Evolutionary conservation across 768 basidiomycete species (phyloP).

Genomic region (Russula virescens): DNA sequence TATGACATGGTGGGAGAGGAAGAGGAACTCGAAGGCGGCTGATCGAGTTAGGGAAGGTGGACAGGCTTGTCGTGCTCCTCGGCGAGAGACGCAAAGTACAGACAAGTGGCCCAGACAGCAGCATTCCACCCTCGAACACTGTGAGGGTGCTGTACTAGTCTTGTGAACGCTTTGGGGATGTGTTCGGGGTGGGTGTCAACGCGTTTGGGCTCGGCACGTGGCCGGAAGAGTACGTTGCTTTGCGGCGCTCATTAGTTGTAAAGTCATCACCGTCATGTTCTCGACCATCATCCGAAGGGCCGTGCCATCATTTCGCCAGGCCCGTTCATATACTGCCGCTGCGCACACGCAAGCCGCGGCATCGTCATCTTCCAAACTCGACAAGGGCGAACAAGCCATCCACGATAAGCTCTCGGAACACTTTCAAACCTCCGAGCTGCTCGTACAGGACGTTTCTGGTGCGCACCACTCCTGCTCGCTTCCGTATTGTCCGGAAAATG

Average conservation of each 20-base stretch:
- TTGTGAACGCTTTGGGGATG: too few relatives aligned
- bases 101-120: background rate
- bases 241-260: too few relatives aligned
- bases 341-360: slow-evolving; percentile 13
- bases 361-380: slow-evolving; percentile 27
- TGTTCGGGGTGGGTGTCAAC: too few relatives aligned
- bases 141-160: background rate
- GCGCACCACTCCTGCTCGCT: slow-evolving; percentile 25
- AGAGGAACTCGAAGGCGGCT: too few relatives aligned
- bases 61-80: background rate
- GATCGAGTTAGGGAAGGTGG: too few relatives aligned
- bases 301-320: slow-evolving; percentile 14
- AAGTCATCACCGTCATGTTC: slow-evolving; percentile 26
- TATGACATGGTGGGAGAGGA: background rate
- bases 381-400: slow-evolving; percentile 67
- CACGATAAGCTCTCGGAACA: slow-evolving; percentile 62
- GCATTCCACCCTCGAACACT: background rate
- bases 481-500: background rate
- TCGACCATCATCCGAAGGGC: slow-evolving; percentile 26
- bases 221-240: background rate
- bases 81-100: background rate
- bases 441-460: slow-evolving; percentile 97
- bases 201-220: background rate
- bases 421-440: slow-evolving; percentile 75
- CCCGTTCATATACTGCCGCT: slow-evolving; percentile 23